A percentile compares a stretch with the other conserved stretches of the same genome.
Conservation (phyloP, 441 rosid species). For the Mallotus japonicus region DNA sequence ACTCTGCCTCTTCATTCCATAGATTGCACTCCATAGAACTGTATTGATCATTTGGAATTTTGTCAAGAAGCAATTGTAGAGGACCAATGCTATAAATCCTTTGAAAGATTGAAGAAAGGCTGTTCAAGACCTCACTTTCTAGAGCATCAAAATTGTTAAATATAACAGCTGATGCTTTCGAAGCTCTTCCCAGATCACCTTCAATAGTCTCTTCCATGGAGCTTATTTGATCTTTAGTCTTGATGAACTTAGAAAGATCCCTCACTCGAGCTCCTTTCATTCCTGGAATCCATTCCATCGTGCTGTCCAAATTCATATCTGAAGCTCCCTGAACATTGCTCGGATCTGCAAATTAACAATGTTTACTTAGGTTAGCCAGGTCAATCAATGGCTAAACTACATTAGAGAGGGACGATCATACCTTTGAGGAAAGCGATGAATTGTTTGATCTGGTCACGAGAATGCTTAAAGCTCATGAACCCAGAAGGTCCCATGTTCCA, state of each 20-base stretch:
- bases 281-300: slow-evolving; percentile 27
- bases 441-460: slow-evolving; percentile 17
- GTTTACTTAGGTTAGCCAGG: no score
- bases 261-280: slow-evolving; percentile 14
- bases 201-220: slow-evolving; percentile 4
- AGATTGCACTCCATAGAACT: slow-evolving; percentile 34
- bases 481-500: slow-evolving; percentile 27
- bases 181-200: slow-evolving; percentile 7
- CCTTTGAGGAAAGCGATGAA: slow-evolving; percentile 14
- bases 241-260: slow-evolving; percentile 9
- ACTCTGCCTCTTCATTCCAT: slow-evolving; percentile 46
- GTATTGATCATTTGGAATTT: slow-evolving; percentile 19
- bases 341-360: slow-evolving; percentile 16
- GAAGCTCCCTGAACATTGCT: neutral
- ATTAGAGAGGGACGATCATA: neutral
- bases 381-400: neutral
- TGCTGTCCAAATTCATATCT: slow-evolving; percentile 6
- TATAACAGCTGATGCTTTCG: slow-evolving; percentile 20
- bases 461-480: slow-evolving; percentile 12
- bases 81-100: slow-evolving; percentile 41
- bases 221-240: neutral
- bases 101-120: slow-evolving; percentile 4
- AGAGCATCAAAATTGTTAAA: slow-evolving; percentile 16
- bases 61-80: slow-evolving; percentile 25
- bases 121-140: slow-evolving; percentile 5